phyloP scores from a whole-genome alignment of 768 basidiomycete species.

The Pisolithus tinctorius region DNA sequence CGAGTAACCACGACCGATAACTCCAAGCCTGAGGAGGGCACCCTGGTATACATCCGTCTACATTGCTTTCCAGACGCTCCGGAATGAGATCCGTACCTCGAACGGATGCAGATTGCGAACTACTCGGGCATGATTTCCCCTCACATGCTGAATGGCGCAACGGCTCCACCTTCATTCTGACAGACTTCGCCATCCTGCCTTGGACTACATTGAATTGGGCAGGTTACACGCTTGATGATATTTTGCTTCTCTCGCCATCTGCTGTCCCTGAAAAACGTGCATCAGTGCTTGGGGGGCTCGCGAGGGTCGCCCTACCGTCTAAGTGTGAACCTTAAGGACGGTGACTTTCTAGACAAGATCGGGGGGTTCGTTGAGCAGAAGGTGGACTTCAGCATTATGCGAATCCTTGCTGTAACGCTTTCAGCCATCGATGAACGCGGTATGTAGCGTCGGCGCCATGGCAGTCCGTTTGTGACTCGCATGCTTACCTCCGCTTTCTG shows the following conservation, averaged over 20 bases:
- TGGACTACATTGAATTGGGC: slow-evolving; percentile 77
- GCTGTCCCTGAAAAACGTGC: slow-evolving; percentile 79
- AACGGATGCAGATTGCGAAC: slow-evolving; percentile 56
- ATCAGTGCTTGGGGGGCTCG: slow-evolving; percentile 64
- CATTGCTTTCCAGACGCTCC: slow-evolving; percentile 76
- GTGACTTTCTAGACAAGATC: background rate
- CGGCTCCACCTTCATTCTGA: slow-evolving; percentile 51
- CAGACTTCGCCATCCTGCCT: slow-evolving; percentile 69
- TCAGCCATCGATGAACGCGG: slow-evolving; percentile 62
- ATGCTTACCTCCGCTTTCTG: too few relatives aligned
- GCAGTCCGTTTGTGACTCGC: too few relatives aligned
- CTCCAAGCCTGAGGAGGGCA: slow-evolving; percentile 53
- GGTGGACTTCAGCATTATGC: slow-evolving; percentile 45
- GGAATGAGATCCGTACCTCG: slow-evolving; percentile 63
- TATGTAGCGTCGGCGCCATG: slow-evolving; percentile 56
- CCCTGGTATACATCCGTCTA: slow-evolving; percentile 75
- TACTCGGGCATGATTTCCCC: slow-evolving; percentile 14
- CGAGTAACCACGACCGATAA: background rate
- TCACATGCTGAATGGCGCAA: slow-evolving; percentile 66
- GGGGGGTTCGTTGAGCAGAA: slow-evolving; percentile 23
- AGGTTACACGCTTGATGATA: slow-evolving; percentile 84
- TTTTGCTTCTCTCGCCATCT: slow-evolving; percentile 72
- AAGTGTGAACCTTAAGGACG: slow-evolving; percentile 9
- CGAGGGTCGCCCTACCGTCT: slow-evolving; percentile 43
- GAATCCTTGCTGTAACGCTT: slow-evolving; percentile 59